A percentile compares a stretch with the other conserved stretches of the same genome.
These are phyloP conservation scores for Ampelocalamus luodianensis DNA, from an alignment of 176 grass and related monocot genomes.

Conservation along the genomic window DNA sequence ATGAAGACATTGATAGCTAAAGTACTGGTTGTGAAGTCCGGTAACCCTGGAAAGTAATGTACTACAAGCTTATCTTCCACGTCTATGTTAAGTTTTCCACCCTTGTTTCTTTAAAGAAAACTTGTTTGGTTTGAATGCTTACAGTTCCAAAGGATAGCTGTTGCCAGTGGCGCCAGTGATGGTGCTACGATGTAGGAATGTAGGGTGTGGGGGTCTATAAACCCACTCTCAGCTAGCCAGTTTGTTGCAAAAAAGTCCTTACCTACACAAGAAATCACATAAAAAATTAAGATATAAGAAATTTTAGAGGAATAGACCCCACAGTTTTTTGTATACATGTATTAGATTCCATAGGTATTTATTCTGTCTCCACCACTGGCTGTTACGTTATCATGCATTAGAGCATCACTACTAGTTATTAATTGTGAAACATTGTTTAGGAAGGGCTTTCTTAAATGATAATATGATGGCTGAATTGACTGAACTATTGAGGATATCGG, in stretches of 20 bases:
- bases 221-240: not conserved
- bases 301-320: not conserved
- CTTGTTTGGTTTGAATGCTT: not conserved
- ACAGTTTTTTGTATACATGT: slow-evolving; percentile 10
- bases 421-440: not conserved
- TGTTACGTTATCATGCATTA: not conserved
- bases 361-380: not conserved
- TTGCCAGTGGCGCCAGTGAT: not conserved
- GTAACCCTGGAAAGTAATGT: slow-evolving; percentile 76
- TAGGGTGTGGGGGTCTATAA: not conserved
- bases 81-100: slow-evolving; percentile 1
- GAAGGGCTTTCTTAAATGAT: slow-evolving; percentile 20
- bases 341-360: not conserved
- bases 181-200: not conserved
- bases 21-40: slow-evolving; percentile 59
- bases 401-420: not conserved
- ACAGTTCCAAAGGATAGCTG: slow-evolving; percentile 3
- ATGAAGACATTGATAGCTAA: slow-evolving; percentile 80
- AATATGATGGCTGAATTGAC: not conserved
- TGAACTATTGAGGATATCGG: not conserved
- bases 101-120: not conserved
- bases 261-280: not conserved
- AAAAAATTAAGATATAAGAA: not conserved
- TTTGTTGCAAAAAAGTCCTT: not conserved
- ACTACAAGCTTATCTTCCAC: not conserved